Conservation (phyloP, 75 land plant species). For the Isoetes taiwanensis region DNA sequence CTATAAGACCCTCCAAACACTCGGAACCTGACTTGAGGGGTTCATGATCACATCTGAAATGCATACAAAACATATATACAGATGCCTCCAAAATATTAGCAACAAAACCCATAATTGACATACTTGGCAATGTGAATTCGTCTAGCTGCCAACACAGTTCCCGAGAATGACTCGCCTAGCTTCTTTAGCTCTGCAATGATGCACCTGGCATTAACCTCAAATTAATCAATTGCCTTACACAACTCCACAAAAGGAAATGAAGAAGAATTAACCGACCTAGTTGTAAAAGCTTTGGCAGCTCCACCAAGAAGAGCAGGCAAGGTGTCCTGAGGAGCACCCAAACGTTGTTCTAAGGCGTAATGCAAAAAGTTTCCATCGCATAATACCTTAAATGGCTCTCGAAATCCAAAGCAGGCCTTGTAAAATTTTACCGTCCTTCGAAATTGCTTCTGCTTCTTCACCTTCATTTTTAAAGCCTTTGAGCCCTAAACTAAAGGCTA, state of each 20-base stretch:
- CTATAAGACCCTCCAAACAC: constrained; percentile 51
- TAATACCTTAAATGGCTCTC: constrained; percentile 81
- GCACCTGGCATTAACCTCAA: constrained; percentile 34
- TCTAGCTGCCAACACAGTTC: constrained; percentile 35
- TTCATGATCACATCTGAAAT: constrained; percentile 72
- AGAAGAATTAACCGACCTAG: constrained; percentile 30
- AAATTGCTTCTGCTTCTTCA: constrained; percentile 74
- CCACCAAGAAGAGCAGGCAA: constrained; percentile 43
- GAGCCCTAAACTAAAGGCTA: too few relatives aligned
- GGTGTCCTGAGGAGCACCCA: constrained; percentile 21
- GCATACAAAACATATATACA: constrained; percentile 1
- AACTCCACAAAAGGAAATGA: not conserved
- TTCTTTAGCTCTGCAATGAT: constrained; percentile 51
- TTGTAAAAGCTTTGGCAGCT: constrained; percentile 50
- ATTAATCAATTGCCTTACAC: not conserved
- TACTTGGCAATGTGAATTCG: constrained; percentile 45
- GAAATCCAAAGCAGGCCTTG: constrained; percentile 77
- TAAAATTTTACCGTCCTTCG: constrained; percentile 57
- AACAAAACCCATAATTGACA: not conserved
- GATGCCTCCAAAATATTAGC: not conserved
- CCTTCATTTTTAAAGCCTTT: constrained; percentile 64
- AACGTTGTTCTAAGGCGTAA: constrained; percentile 17
- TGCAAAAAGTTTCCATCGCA: constrained; percentile 76
- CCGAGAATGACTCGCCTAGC: constrained; percentile 46
- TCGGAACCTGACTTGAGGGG: constrained; percentile 32